phyloP scores from a whole-genome alignment of 2,329 filamentous ascomycete species.

The Cercospora sp. region DNA sequence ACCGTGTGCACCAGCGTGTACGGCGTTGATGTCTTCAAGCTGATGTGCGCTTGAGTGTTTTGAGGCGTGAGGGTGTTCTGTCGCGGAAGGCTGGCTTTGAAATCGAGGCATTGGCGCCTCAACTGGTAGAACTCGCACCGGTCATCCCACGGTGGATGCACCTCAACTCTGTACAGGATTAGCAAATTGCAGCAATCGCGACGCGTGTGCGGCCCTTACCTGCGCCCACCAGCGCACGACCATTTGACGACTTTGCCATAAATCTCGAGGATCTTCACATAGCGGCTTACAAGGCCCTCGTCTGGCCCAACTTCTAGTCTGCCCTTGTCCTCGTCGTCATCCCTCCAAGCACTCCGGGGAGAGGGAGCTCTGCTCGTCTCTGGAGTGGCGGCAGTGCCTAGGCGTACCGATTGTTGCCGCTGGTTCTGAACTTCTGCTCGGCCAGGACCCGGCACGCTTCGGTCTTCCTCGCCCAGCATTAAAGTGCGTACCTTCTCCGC shows the following conservation, averaged over 20 bases:
- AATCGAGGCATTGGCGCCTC: slow-evolving; percentile 52
- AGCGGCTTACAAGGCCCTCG: slow-evolving; percentile 52
- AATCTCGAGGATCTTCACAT: slow-evolving; percentile 56
- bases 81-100: slow-evolving; percentile 57
- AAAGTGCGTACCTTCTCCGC: slow-evolving; percentile 58
- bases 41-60: slow-evolving; percentile 67
- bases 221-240: slow-evolving; percentile 59
- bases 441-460: slow-evolving; percentile 37
- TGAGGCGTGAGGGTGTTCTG: slow-evolving; percentile 59
- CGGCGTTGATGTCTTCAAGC: slow-evolving; percentile 61
- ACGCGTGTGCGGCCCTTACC: slow-evolving; percentile 39
- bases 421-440: slow-evolving; percentile 45
- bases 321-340: slow-evolving; percentile 45
- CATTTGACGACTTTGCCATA: slow-evolving; percentile 58
- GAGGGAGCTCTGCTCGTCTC: slow-evolving; percentile 25
- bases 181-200: not conserved
- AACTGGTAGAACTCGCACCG: slow-evolving; percentile 58
- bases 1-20: slow-evolving; percentile 69
- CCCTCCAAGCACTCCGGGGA: slow-evolving; percentile 22
- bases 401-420: slow-evolving; percentile 50
- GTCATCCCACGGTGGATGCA: slow-evolving; percentile 61
- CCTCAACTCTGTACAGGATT: slow-evolving; percentile 43
- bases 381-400: slow-evolving; percentile 29
- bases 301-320: slow-evolving; percentile 55
- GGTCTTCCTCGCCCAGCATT: slow-evolving; percentile 48